Evolutionary conservation across 1,284 basidiomycete species (phyloP), one percentile per base, ranked within the genome.

Genomic region (Hemileia vastatrix): DNA sequence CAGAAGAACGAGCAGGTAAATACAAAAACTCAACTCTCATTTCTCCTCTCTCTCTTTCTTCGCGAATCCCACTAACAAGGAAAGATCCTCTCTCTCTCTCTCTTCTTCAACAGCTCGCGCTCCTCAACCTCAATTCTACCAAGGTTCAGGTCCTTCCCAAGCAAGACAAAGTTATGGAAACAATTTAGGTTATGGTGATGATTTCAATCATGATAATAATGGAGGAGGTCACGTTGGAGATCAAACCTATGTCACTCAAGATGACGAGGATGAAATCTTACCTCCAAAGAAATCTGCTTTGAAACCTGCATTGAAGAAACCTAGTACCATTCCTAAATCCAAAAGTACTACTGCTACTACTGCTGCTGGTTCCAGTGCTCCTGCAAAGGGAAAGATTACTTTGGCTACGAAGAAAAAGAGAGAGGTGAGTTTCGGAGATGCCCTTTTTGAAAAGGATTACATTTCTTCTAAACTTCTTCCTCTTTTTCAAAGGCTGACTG

Each of bases 361-460:
- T n/a, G 21, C n/a, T 18, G 50, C 50, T n/a, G 3, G 63, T 58
- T 27, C 27, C 27, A 51, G 43, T 18, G 44, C 32, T 24, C 66
- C 58, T 11, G n/a, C n/a, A n/a, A n/a, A n/a, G n/a, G n/a, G n/a
- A n/a, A n/a, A 87, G 76, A 72, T 88, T 74, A 83, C 82, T 1
- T 81, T 83, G 11, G 88, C 87, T 70, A 88, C 90, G 76, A 90
- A 85, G 80, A 88, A 86, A 75, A 87, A 88, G 69, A 81, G 88
- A 49, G 83, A 81, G 70, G 87, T 86, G 56, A 60, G 77, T 70
- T 23, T 33, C 19, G 19, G 5, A 31, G 23, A 24, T 11, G 18
- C 44, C 5, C 9, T 40, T 2, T 18, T 31, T 6, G 4, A 5
- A 13, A 21, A 27, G 36, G 23, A 18, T 36, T 27, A 3, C 44